Evolutionary conservation across 208 protist genomes (phyloP).

Genomic region (Leishmania arabica): DNA sequence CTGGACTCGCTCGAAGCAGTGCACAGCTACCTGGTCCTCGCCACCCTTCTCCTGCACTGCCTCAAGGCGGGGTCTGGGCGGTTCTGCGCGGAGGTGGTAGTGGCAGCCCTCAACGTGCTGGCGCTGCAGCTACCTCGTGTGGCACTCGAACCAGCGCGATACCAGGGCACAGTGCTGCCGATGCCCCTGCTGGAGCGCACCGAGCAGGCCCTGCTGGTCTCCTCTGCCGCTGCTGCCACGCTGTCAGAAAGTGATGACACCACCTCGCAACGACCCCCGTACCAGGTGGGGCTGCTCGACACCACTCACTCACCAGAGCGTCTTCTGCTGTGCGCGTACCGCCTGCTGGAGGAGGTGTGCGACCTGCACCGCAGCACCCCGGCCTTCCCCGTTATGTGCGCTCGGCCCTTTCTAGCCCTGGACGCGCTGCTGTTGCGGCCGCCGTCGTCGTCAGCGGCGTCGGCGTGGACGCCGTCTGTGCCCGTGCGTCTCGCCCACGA

Average conservation of each 20-base stretch:
- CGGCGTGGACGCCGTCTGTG: slow-evolving; percentile 38
- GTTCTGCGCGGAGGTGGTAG: slow-evolving; percentile 65
- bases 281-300: slow-evolving; percentile 42
- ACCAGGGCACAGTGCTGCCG: slow-evolving; percentile 59
- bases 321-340: slow-evolving; percentile 68
- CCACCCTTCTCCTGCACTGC: slow-evolving; percentile 44
- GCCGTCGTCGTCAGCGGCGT: neutral
- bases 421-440: slow-evolving; percentile 38
- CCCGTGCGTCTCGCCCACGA: slow-evolving; percentile 54
- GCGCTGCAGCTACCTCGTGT: slow-evolving; percentile 66
- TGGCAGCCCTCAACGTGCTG: slow-evolving; percentile 72
- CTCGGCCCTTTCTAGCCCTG: slow-evolving; percentile 46
- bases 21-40: slow-evolving; percentile 52
- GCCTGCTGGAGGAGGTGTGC: slow-evolving; percentile 49
- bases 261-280: slow-evolving; percentile 8
- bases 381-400: slow-evolving; percentile 61
- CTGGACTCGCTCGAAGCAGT: slow-evolving; percentile 53
- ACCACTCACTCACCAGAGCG: slow-evolving; percentile 29
- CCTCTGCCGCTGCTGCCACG: neutral
- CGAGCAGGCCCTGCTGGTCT: slow-evolving; percentile 37
- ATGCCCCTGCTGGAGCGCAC: slow-evolving; percentile 64
- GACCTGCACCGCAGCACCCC: slow-evolving; percentile 44
- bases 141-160: slow-evolving; percentile 53
- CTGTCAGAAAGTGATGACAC: neutral
- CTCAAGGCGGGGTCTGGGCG: slow-evolving; percentile 42